Evolutionary conservation across 441 rosid genomes (phyloP), one percentile per base, ranked within the genome.

Genomic region (Kokia cookei): DNA sequence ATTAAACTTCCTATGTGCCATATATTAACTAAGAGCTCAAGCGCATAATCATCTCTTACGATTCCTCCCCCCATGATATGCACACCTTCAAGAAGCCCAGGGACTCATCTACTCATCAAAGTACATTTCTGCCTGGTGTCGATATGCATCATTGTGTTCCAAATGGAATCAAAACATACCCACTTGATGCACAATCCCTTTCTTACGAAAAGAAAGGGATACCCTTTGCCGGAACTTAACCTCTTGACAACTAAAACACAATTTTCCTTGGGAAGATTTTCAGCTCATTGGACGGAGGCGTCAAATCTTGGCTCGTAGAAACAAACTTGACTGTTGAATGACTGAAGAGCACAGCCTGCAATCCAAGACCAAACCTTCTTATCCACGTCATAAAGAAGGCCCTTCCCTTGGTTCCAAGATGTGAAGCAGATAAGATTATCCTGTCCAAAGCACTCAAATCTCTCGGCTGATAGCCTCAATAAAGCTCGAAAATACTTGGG

Each of bases 251-350:
- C 47, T 61, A 0, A 27, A 43, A 27, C 4, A 27, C 19, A 45
- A 53, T 29, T 53, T 32, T 58, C 65, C 22, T 24, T n/a, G 54
- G 60, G 40, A 45, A 75, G 67, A 43, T 29, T 53, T 66, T 55
- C 48, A 32, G 11, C 61, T 86, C 81, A 90, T 54, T 60, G 58
- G 61, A 87, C 78, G 54, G 88, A 88, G 42, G 95, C 94, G 77
- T 94, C 98, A 74, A 94, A 94, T 82, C 98, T 87, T 32, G 98
- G 98, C 88, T 94, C 98, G 79, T 89, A 94, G 81, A 94, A 94
- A 79, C 97, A 94, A 64, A 86, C 94, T 84, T 92, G 98, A 80
- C 93, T 92, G 77, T 91, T 94, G 75, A 85, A 92, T n/a, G 97
- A 94, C 87, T 92, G 97, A 78, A 94, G 92, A 61, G 97, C 93